phyloP scores from a whole-genome alignment of 768 basidiomycete species.

The Tulasnella sp. region DNA sequence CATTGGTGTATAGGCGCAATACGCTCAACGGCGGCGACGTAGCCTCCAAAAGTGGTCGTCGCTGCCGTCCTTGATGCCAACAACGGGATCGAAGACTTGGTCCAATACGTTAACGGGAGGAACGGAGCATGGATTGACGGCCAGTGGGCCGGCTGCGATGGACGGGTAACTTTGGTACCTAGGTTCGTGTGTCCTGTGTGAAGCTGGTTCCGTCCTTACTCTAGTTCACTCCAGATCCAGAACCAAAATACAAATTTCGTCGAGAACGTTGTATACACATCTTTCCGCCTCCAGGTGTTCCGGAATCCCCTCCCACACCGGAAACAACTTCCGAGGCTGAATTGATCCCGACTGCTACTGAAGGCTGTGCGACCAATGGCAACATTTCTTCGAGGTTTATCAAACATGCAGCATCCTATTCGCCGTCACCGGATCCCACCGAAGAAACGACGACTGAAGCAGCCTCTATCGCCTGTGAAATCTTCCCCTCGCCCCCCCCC shows the following conservation, averaged over 20 bases:
- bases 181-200: too few species aligned
- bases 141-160: too few species aligned
- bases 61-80: too few species aligned
- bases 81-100: too few species aligned
- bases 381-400: not conserved
- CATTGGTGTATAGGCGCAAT: too few species aligned
- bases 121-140: too few species aligned
- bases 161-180: too few species aligned
- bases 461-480: constrained; percentile 2
- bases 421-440: not conserved
- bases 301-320: constrained; percentile 35
- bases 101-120: too few species aligned
- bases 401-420: not conserved
- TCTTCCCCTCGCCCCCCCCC: too few species aligned
- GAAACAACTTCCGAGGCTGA: constrained; percentile 30
- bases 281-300: constrained; percentile 81
- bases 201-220: constrained; percentile 10
- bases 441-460: constrained; percentile 4
- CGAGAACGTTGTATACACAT: constrained; percentile 95
- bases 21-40: too few species aligned
- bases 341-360: constrained; percentile 22
- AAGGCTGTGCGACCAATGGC: not conserved
- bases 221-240: constrained; percentile 46
- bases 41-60: too few species aligned
- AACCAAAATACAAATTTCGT: constrained; percentile 95